Evolutionary conservation across 2,329 filamentous ascomycete species (phyloP), one percentile per base, ranked within the genome.

Genomic region (Penicillium hordei): DNA sequence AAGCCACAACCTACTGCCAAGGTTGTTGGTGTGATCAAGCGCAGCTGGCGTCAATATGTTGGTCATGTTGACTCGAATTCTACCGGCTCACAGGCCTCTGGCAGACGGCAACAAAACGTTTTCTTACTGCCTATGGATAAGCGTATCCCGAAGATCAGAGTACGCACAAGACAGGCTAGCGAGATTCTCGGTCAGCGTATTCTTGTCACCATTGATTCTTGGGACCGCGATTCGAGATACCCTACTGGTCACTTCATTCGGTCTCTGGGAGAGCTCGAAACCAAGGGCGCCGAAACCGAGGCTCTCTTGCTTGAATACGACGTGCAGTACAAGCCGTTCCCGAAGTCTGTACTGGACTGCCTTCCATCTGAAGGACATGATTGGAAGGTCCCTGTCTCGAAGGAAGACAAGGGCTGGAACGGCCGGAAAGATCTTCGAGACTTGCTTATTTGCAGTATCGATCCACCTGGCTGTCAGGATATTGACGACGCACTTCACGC

Each of bases 71-170:
- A 99, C 71, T 87, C 89, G 50, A 90, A 89, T 12, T 95, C 93
- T 2, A 88, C 92, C 48, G 88, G 88, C 68, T 85, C 87, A 52
- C 84, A 86, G 3, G 84, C 85, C 59, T 88, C 92, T 66, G 91
- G 91, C 31, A 85, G 92, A 58, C 89, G 89, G 68, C 91, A 95
- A 72, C 92, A 97, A 72, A 95, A 86, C 17, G 92, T 99, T 15
- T 99, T 99, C 76, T 82, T 99, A 19, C 87, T 97, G 48, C 93
- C 94, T 4, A 97, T 99, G 93, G 93, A 99, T 76, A 97, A 96
- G 81, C 89, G 91, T 68, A 90, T 99, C 23, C 94, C 94, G 2
- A 99, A 97, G 79, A 97, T 99, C 68, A 86, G 92, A 45, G 86
- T 99, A 54, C 88, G 93, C 50, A 97, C 94, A 12, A 85, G 94